A percentile compares a stretch with the other conserved stretches of the same genome.
Conservation (phyloP, 805 yeast species). For the Millerozyma miso region DNA sequence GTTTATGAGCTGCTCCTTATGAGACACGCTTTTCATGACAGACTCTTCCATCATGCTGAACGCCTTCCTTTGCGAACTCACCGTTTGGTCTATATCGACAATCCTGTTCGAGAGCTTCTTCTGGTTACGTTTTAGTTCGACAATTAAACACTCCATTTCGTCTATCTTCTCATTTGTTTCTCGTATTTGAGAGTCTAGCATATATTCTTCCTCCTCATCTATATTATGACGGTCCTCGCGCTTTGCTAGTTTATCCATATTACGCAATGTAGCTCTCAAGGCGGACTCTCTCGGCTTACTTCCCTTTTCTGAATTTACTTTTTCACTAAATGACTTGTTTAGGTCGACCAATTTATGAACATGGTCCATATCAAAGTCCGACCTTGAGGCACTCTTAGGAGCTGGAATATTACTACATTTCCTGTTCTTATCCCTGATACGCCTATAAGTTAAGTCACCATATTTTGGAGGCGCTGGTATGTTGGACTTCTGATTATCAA, state of each 20-base stretch:
- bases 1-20: constrained; percentile 25
- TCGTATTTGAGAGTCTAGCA: constrained; percentile 10
- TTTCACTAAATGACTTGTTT: constrained; percentile 2
- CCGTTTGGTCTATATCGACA: constrained; percentile 3
- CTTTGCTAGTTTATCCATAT: neutral
- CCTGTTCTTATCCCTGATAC: neutral
- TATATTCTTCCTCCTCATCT: constrained; percentile 4
- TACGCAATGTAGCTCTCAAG: neutral
- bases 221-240: neutral
- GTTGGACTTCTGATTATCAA: constrained; percentile 3
- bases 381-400: constrained; percentile 1
- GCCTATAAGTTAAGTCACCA: neutral
- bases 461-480: constrained; percentile 6
- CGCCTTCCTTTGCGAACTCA: constrained; percentile 9
- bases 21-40: constrained; percentile 24
- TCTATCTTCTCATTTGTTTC: constrained; percentile 12
- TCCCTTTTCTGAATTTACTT: constrained; percentile 1
- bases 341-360: constrained; percentile 14
- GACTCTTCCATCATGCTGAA: constrained; percentile 23
- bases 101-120: constrained; percentile 8
- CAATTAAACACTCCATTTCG: constrained; percentile 17
- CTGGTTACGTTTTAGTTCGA: constrained; percentile 12
- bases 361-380: constrained; percentile 11
- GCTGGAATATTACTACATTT: constrained; percentile 6
- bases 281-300: neutral